Evolutionary conservation across 495 filamentous ascomycete genomes (phyloP).

Genomic region (Neurospora hispaniola): DNA sequence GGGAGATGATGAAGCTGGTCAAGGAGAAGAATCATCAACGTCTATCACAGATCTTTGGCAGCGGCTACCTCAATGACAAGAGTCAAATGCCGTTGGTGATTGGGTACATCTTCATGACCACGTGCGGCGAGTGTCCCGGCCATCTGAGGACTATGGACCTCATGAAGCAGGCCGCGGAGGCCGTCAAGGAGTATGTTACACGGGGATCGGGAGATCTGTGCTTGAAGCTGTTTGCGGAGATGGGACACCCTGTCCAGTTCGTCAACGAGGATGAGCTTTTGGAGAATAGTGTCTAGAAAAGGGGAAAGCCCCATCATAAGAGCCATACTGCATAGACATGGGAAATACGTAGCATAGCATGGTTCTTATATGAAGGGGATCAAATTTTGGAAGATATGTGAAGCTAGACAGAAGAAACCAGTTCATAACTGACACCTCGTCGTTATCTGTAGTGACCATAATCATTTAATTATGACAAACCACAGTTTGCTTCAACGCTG

Average conservation of each 20-base stretch:
- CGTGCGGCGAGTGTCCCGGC: neutral
- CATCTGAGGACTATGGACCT: neutral
- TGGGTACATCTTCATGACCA: constrained; percentile 29
- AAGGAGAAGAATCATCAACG: constrained; percentile 17
- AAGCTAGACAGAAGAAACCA: neutral
- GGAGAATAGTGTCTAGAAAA: neutral
- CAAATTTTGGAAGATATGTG: neutral
- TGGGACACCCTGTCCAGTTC: neutral
- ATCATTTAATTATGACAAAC: neutral
- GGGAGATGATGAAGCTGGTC: constrained; percentile 23
- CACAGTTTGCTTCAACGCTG: too few relatives aligned
- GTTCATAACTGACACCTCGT: neutral
- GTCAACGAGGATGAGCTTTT: neutral
- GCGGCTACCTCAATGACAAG: constrained; percentile 27
- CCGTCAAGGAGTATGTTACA: neutral
- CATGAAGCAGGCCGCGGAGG: neutral
- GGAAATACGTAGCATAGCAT: neutral
- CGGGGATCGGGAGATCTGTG: neutral
- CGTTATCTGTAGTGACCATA: neutral
- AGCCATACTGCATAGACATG: too few relatives aligned
- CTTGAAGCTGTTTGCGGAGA: neutral
- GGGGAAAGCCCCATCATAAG: too few relatives aligned
- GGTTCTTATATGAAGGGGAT: neutral
- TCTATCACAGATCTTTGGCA: constrained; percentile 19
- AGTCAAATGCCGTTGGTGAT: constrained; percentile 29